These are phyloP conservation scores for Ogataea paraovalis DNA, from an alignment of 805 yeast species.

Conservation along the genomic window DNA sequence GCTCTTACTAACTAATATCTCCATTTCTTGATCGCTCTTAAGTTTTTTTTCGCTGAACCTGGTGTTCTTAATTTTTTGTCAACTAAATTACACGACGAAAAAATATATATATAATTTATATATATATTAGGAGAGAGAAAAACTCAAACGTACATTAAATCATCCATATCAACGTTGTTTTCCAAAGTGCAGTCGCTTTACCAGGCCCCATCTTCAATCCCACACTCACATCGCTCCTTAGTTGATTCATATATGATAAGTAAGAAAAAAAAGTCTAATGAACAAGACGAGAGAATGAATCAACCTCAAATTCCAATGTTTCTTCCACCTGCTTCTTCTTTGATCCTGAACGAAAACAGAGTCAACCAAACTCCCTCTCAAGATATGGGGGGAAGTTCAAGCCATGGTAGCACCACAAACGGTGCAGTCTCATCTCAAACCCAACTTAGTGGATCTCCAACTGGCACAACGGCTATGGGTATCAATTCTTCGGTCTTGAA, in stretches of 20 bases:
- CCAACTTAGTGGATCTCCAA: background rate
- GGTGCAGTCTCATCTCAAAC: background rate
- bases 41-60: too few relatives aligned
- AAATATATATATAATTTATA: background rate
- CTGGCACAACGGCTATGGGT: background rate
- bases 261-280: background rate
- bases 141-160: background rate
- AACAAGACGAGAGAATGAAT: conserved; percentile 3
- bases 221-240: background rate
- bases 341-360: conserved; percentile 12
- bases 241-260: background rate
- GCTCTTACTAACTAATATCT: too few relatives aligned
- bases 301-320: conserved; percentile 7
- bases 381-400: background rate
- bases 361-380: conserved; percentile 5
- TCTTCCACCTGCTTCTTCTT: conserved; percentile 18
- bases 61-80: too few relatives aligned
- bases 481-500: background rate
- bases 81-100: too few relatives aligned
- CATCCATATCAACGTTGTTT: background rate
- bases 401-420: background rate
- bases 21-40: too few relatives aligned
- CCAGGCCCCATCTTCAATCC: background rate
- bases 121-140: background rate
- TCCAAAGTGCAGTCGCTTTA: background rate